phyloP scores from a whole-genome alignment of 768 basidiomycete genomes.

The Russula sp. region DNA sequence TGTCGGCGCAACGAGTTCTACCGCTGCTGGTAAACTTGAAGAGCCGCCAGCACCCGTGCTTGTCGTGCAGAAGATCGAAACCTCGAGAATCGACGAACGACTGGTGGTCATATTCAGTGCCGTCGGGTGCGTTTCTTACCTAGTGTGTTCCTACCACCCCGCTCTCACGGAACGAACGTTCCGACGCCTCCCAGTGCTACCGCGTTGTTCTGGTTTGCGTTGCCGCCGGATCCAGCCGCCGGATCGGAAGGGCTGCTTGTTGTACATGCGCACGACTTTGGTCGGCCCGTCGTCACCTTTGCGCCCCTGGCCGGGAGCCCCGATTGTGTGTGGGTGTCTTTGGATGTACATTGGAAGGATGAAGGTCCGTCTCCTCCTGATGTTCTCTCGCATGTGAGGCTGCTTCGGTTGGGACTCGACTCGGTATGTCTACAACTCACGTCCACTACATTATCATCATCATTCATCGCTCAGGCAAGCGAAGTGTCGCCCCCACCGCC shows the following conservation, averaged over 20 bases:
- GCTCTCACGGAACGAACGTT: not conserved
- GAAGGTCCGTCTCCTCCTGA: conserved; percentile 3
- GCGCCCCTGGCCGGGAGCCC: conserved; percentile 28
- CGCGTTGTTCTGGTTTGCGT: conserved; percentile 51
- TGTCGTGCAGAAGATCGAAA: conserved; percentile 25
- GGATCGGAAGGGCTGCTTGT: not conserved
- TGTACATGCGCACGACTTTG: conserved; percentile 40
- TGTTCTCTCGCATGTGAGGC: not conserved
- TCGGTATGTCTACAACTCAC: conserved; percentile 30
- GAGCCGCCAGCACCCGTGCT: conserved; percentile 5
- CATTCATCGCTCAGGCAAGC: conserved; percentile 29
- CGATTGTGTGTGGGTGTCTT: conserved; percentile 37
- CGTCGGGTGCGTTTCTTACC: conserved; percentile 50
- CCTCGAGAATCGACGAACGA: conserved; percentile 28
- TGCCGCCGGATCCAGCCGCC: conserved; percentile 14
- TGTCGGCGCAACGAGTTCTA: not conserved
- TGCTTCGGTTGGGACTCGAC: conserved; percentile 25
- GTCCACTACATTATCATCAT: not conserved
- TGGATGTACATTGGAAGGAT: conserved; percentile 40
- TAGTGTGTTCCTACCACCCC: not conserved
- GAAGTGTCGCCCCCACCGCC: conserved; percentile 27
- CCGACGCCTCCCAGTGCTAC: conserved; percentile 42
- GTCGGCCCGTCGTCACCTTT: conserved; percentile 56
- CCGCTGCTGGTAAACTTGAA: not conserved
- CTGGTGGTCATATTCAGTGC: conserved; percentile 55